Evolutionary conservation across 2,329 filamentous ascomycete species (phyloP), one percentile per base, ranked within the genome.

Genomic region (Monilinia aucupariae): DNA sequence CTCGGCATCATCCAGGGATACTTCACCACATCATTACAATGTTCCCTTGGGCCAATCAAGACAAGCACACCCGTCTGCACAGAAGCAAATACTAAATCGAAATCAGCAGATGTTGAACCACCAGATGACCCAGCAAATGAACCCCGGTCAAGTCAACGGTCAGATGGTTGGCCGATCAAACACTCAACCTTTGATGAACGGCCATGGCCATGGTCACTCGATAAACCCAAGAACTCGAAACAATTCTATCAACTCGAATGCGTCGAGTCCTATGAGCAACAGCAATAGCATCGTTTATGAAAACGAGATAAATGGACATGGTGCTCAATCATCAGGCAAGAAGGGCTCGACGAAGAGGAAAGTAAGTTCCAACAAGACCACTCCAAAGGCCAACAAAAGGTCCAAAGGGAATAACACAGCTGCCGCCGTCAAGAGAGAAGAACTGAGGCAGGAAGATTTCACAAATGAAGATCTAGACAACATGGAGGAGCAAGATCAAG

Each of bases 1-100:
- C 22, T 56, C 53, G 1, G 85, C 86, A 32, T 82, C 87, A 67
- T 77, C 80, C 43, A 81, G 80, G 74, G 76, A 86, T 78, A 80
- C 81, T 74, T 64, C 81, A 74, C 65, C 85, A 79, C 66, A 47
- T 22, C 37, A 30, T 59, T 71, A n/a, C 70, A 68, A 41, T 71
- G 73, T 62, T 51, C 68, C 39, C 25, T 41, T 30, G 22, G 53
- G 41, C 4, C 53, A 47, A 30, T 12, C 61, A 27, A 39, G 43
- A 27, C 61, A 32, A 22, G 37, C 41, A 12, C 53, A 43, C 13
- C 5, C 53, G 9, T 39, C 22, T 2, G 27, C 60, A 37, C 53
- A 56, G 43, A n/a, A 56, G 12, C 27, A 47, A 10, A 81, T 84
- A 73, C 75, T 78, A 25, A 76, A 79, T 52, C 70, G 70, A 25